Evolutionary conservation across 306 rosid genomes (phyloP), one percentile per base, ranked within the genome.

Genomic region (Ormosia emarginata): DNA sequence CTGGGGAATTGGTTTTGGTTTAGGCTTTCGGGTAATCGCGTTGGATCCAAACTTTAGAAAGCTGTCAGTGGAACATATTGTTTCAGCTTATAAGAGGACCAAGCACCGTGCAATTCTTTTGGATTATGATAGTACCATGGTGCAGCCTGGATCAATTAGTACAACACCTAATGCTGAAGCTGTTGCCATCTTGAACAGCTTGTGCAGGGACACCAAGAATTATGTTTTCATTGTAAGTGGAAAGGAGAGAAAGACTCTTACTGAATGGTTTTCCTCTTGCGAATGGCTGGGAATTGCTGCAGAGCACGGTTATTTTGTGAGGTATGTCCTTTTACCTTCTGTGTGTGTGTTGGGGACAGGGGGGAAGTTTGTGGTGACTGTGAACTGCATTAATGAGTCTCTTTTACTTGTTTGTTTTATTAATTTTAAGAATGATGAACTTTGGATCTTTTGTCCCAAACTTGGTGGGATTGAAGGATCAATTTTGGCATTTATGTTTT

Each of bases 1-100:
- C 80, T 94, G 98, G 98, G 98, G 98, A 5, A 94, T 94, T 67
- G 97, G 97, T 67, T 94, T 94, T 66, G 97, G 98, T 63, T 87
- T 94, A 77, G 98, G 98, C 11, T 94, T 94, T 72, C 86, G 98
- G 73, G 98, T 94, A 6, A 89, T 94, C 14, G 97, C 97, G 4
- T 85, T 94, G 86, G 98, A 92, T 85, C 97, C 98, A 2, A 92
- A 91, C 89, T 92, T 94, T 73, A 81, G 90, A 85, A 94, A 94
- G 89, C 94, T 94, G 43, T 88, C 95, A 1, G 90, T 89, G 75
- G 97, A 92, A 64, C 97, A 92, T 76, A 92, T 94, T 81, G 98
- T 89, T 79, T 94, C 97, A 8, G 94, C 93, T 87, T 92, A 94
- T 81, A 94, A 88, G 79, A 89, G 95, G 83, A 89, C 97, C 15